phyloP scores from a whole-genome alignment of 108 stramenopile species.

The Mediolabrus comicus region DNA sequence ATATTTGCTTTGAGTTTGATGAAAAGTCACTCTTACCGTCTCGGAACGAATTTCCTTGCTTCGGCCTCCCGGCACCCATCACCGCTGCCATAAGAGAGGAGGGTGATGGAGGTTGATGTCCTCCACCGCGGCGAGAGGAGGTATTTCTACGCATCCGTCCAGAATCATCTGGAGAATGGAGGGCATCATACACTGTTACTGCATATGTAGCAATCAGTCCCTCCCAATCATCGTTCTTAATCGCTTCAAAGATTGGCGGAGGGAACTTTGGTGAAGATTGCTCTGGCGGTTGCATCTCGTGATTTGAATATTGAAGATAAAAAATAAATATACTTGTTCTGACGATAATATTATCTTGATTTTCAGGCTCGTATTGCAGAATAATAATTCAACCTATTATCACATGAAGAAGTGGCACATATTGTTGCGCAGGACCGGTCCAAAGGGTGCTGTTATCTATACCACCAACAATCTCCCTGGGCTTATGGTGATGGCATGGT shows the following conservation, averaged over 20 bases:
- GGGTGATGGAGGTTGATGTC: not conserved
- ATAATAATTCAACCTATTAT: no score
- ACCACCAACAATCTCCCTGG: no score
- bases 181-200: constrained; percentile 33
- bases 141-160: not conserved
- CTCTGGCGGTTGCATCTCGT: not conserved
- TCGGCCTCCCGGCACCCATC: not conserved
- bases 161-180: constrained; percentile 31
- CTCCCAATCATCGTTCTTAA: constrained; percentile 56
- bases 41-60: constrained; percentile 7
- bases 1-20: not conserved
- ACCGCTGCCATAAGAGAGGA: not conserved
- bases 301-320: not conserved
- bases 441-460: no score
- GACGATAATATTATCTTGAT: no score
- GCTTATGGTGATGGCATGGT: no score
- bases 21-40: constrained; percentile 21
- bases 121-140: not conserved
- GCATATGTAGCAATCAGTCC: constrained; percentile 57
- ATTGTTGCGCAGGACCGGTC: no score
- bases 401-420: no score
- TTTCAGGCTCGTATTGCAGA: not conserved
- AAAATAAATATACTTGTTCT: not conserved
- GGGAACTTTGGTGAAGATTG: not conserved
- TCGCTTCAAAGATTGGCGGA: constrained; percentile 52